phyloP scores from a whole-genome alignment of 371 early-diverging fungal genomes.

The Saksenaea oblongispora region DNA sequence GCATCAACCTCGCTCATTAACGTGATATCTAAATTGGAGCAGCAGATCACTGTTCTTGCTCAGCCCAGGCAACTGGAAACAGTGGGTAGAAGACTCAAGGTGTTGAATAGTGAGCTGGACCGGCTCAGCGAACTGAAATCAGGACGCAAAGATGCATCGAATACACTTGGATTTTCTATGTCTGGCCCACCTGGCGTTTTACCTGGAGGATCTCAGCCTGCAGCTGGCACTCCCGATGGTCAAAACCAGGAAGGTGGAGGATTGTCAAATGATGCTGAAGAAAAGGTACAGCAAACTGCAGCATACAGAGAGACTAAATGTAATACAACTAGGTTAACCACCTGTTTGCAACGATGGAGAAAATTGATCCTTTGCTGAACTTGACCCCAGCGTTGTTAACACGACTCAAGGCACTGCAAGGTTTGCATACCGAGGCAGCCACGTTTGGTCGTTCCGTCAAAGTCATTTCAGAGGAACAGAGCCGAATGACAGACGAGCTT shows the following conservation, averaged over 20 bases:
- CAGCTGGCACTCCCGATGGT: constrained; percentile 16
- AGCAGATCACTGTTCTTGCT: constrained; percentile 74
- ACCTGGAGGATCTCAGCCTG: background rate
- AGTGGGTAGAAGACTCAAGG: constrained; percentile 71
- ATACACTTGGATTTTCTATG: constrained; percentile 22
- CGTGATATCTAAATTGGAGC: constrained; percentile 75
- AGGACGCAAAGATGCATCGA: constrained; percentile 48
- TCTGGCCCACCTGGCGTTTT: constrained; percentile 1
- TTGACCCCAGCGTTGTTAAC: constrained; percentile 80
- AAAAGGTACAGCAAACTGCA: constrained; percentile 19
- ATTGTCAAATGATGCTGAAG: constrained; percentile 26
- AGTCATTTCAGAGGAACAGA: constrained; percentile 74
- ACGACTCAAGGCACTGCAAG: constrained; percentile 78
- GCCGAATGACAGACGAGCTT: constrained; percentile 68
- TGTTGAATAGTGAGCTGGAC: constrained; percentile 73
- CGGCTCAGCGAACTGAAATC: constrained; percentile 69
- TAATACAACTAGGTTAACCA: constrained; percentile 57
- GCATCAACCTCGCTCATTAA: constrained; percentile 58
- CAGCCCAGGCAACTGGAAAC: constrained; percentile 82
- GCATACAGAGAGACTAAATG: background rate
- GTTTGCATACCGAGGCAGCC: constrained; percentile 82
- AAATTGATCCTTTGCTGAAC: constrained; percentile 77
- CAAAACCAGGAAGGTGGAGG: constrained; percentile 12
- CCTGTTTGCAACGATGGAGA: constrained; percentile 71
- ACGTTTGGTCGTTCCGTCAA: constrained; percentile 76